A percentile compares a stretch with the other conserved stretches of the same genome.
Evolutionary conservation across 2,329 filamentous ascomycete species (phyloP).

Genomic region (Trichoderma sp.): DNA sequence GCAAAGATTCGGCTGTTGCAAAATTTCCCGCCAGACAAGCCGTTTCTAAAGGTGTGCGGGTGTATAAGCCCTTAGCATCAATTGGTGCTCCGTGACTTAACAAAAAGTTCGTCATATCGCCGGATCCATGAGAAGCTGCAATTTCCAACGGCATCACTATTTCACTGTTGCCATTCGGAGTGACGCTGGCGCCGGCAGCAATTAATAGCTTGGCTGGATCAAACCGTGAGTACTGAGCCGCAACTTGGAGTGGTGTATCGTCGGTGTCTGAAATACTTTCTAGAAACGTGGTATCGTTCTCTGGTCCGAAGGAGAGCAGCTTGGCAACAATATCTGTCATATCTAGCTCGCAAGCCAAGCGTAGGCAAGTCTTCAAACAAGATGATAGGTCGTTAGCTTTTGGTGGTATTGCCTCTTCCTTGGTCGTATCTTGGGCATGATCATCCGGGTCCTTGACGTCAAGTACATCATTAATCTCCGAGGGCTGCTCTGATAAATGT

Average conservation of each 20-base stretch:
- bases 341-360: neutral
- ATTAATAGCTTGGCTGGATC: neutral
- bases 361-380: neutral
- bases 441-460: neutral
- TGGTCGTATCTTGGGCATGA: neutral
- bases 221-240: neutral
- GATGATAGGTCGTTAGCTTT: neutral
- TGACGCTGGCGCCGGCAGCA: neutral
- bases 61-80: neutral
- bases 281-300: neutral
- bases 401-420: neutral
- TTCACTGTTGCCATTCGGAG: neutral
- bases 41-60: neutral
- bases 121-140: neutral
- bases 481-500: neutral
- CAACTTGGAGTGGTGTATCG: neutral
- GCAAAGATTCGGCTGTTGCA: neutral
- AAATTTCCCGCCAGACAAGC: neutral
- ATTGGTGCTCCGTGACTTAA: neutral
- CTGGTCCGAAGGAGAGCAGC: neutral
- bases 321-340: neutral
- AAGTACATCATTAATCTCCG: neutral
- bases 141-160: neutral
- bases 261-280: neutral
- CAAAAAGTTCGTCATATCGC: neutral